phyloP scores from a whole-genome alignment of 2,329 filamentous ascomycete genomes.

The Trichoderma citrinoviride region DNA sequence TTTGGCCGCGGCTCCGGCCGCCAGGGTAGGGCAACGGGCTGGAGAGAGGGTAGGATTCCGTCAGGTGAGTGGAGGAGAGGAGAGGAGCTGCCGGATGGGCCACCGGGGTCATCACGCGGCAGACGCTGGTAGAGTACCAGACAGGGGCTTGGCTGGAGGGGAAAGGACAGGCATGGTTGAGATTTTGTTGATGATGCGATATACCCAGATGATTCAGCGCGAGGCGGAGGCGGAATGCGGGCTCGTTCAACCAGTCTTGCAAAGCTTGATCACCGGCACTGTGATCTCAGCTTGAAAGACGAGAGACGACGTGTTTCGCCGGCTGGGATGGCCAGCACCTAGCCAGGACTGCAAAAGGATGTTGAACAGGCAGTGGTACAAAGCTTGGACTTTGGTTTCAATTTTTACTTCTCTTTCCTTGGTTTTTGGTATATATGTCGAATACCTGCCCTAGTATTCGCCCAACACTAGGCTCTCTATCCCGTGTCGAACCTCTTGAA shows the following conservation, averaged over 20 bases:
- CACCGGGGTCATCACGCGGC: constrained; percentile 32
- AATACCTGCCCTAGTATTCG: neutral
- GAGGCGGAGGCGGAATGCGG: neutral
- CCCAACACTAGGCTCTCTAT: constrained; percentile 29
- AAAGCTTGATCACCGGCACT: neutral
- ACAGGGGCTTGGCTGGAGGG: neutral
- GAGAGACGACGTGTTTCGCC: neutral
- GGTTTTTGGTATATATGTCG: neutral
- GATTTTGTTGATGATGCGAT: constrained; percentile 23
- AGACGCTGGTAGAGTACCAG: constrained; percentile 31
- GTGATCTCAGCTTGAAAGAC: neutral
- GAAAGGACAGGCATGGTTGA: neutral
- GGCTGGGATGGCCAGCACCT: neutral
- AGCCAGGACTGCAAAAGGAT: neutral
- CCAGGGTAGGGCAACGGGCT: constrained; percentile 37
- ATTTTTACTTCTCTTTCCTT: neutral
- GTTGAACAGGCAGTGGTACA: no score
- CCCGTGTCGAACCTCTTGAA: constrained; percentile 31
- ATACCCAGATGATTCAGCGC: constrained; percentile 30
- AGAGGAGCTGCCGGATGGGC: constrained; percentile 57
- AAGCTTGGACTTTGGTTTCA: no score
- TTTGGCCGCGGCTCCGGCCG: constrained; percentile 37
- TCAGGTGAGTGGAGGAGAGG: constrained; percentile 66
- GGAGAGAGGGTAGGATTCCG: constrained; percentile 42
- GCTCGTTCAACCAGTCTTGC: neutral